Evolutionary conservation across 2,329 filamentous ascomycete genomes (phyloP).

Genomic region (Fusarium keratoplasticum): DNA sequence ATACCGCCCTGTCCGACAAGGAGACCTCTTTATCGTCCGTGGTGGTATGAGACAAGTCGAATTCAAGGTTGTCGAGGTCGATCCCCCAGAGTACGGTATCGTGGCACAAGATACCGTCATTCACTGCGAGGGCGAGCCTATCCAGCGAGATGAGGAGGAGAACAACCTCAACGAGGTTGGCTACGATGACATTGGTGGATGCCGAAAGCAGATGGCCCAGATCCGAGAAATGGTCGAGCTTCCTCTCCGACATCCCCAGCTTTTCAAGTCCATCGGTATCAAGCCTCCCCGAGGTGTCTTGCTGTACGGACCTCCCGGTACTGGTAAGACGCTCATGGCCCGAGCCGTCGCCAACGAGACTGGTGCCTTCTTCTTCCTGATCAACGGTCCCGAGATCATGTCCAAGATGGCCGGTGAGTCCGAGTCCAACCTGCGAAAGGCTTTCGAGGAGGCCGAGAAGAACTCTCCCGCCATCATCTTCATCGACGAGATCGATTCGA

Average conservation of each 20-base stretch:
- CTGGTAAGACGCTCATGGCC: constrained; percentile 99
- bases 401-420: constrained; percentile 99
- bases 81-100: constrained; percentile 98
- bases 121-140: constrained; percentile 91
- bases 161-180: constrained; percentile 99
- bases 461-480: constrained; percentile 99
- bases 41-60: constrained; percentile 99
- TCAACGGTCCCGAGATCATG: constrained; percentile 99
- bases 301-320: constrained; percentile 96
- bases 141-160: constrained; percentile 98
- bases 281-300: constrained; percentile 98
- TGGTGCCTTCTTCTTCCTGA: constrained; percentile 98
- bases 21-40: constrained; percentile 96
- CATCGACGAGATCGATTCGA: constrained; percentile 99
- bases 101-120: constrained; percentile 99
- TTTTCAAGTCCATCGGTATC: constrained; percentile 99
- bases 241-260: constrained; percentile 93
- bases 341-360: constrained; percentile 99
- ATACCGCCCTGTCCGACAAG: constrained; percentile 96
- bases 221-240: constrained; percentile 99
- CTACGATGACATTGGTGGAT: constrained; percentile 99
- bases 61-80: constrained; percentile 99
- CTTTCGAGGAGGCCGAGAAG: constrained; percentile 99
- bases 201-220: constrained; percentile 99
- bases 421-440: constrained; percentile 96